phyloP scores from a whole-genome alignment of 805 yeast species.

The Jamesozyma spencerorum region DNA sequence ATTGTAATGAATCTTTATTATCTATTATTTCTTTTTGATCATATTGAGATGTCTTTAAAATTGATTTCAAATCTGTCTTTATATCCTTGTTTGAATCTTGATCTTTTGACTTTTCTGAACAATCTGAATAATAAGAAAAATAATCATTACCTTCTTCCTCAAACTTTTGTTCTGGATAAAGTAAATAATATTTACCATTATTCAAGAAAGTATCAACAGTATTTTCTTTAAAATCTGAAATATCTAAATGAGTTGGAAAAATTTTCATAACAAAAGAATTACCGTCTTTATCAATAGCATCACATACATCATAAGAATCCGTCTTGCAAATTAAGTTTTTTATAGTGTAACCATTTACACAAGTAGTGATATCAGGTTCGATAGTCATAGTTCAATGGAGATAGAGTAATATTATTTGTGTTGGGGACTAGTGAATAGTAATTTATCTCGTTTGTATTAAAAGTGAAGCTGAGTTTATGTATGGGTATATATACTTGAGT shows the following conservation, averaged over 20 bases:
- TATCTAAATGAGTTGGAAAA: background rate
- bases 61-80: background rate
- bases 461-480: no score
- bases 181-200: conserved; percentile 2
- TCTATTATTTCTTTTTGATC: no score
- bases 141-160: conserved; percentile 15
- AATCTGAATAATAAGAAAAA: conserved; percentile 10
- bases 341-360: conserved; percentile 7
- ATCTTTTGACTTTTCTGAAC: background rate
- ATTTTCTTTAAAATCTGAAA: background rate
- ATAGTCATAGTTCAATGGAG: background rate
- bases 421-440: no score
- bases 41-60: background rate
- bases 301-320: conserved; percentile 7
- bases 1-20: no score
- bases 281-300: conserved; percentile 6
- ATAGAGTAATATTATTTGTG: no score
- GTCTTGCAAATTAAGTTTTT: conserved; percentile 9
- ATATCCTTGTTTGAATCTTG: background rate
- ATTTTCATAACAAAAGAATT: conserved; percentile 9
- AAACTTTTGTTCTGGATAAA: conserved; percentile 9
- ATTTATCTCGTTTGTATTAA: no score
- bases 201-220: conserved; percentile 4
- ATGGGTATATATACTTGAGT: no score
- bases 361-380: background rate